Conservation (phyloP, 345 rosid species). For the Heritiera littoralis region DNA sequence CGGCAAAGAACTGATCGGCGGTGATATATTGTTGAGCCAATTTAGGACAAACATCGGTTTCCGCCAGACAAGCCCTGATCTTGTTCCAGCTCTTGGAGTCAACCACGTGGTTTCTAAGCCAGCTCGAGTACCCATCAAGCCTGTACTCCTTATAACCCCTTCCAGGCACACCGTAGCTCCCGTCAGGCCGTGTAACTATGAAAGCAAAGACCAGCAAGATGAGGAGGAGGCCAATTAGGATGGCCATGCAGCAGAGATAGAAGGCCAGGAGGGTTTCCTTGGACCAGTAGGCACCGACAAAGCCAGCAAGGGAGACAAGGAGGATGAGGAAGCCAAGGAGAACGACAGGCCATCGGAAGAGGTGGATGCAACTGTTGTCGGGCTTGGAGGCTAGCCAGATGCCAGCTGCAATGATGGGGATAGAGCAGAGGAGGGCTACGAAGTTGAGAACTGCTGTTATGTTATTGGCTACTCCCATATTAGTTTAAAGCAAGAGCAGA, state of each 20-base stretch:
- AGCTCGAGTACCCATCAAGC: slow-evolving; percentile 66
- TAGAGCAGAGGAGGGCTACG: slow-evolving; percentile 77
- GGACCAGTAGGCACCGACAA: slow-evolving; percentile 86
- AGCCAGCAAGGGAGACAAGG: slow-evolving; percentile 80
- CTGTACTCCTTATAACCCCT: slow-evolving; percentile 65
- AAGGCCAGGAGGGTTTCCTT: slow-evolving; percentile 79
- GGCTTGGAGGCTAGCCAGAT: slow-evolving; percentile 87
- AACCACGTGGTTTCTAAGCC: slow-evolving; percentile 68
- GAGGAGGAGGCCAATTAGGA: slow-evolving; percentile 69
- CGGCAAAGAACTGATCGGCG: slow-evolving; percentile 70
- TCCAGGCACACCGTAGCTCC: slow-evolving; percentile 65
- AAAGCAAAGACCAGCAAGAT: slow-evolving; percentile 72
- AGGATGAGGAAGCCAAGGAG: slow-evolving; percentile 78
- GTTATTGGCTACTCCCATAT: slow-evolving; percentile 90
- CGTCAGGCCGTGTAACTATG: slow-evolving; percentile 76
- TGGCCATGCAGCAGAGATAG: slow-evolving; percentile 88
- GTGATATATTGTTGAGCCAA: slow-evolving; percentile 50
- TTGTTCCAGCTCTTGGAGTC: slow-evolving; percentile 62
- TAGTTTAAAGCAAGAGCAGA: background rate
- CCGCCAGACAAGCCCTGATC: slow-evolving; percentile 71
- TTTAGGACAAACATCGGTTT: slow-evolving; percentile 63
- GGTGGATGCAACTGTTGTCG: slow-evolving; percentile 77
- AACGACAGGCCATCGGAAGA: slow-evolving; percentile 82
- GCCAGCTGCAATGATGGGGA: slow-evolving; percentile 85
- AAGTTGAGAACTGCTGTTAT: slow-evolving; percentile 81